Percentiles rank a stretch among this genome's conserved stretches.
Evolutionary conservation across 2,329 filamentous ascomycete species (phyloP).

Genomic region (Ploettnerulaceae sp.): DNA sequence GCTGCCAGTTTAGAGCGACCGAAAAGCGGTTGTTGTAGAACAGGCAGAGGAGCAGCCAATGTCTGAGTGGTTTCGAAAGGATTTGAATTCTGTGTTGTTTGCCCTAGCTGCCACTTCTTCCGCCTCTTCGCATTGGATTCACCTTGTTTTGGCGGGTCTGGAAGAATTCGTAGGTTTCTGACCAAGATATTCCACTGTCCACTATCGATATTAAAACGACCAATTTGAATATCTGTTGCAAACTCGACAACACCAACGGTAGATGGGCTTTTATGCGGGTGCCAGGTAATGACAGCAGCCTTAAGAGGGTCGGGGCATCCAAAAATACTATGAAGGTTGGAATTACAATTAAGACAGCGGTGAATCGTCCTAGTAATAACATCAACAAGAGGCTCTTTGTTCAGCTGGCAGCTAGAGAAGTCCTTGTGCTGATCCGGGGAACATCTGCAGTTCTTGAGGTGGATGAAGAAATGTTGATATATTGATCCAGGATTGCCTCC

Average conservation of each 20-base stretch:
- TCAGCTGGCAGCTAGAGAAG: neutral
- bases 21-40: too few species aligned
- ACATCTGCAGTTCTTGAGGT: neutral
- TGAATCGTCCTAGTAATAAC: neutral
- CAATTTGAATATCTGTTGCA: neutral
- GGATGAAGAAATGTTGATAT: conserved; percentile 2
- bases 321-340: neutral
- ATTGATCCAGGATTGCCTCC: neutral
- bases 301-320: neutral
- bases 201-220: neutral
- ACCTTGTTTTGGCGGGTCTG: too few species aligned
- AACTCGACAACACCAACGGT: neutral
- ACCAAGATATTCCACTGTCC: neutral
- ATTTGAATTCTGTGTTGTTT: too few species aligned
- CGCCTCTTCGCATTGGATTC: too few species aligned
- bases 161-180: too few species aligned
- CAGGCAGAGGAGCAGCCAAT: too few species aligned
- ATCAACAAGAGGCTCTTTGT: neutral
- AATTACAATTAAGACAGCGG: conserved; percentile 2
- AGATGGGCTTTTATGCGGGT: neutral
- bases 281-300: neutral
- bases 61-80: too few species aligned
- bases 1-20: too few species aligned
- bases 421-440: neutral
- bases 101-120: too few species aligned